Conservation (phyloP, 2,329 filamentous ascomycete genomes). For the Fusarium citri region DNA sequence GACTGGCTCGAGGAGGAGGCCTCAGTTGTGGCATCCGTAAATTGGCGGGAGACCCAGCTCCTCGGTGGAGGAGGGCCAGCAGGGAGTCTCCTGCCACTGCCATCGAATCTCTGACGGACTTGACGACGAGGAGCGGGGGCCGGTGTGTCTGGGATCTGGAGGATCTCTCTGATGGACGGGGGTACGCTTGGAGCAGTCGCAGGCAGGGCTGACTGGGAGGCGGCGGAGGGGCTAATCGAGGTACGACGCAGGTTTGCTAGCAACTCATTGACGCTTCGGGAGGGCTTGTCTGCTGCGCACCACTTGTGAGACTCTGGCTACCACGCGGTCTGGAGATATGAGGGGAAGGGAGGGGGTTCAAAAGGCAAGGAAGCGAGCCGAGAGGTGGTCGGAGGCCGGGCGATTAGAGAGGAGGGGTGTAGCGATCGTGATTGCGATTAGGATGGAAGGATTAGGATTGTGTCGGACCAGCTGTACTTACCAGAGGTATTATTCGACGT, state of each 20-base stretch:
- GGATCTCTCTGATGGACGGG: conserved; percentile 67
- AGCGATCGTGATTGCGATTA: conserved; percentile 20
- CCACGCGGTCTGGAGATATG: conserved; percentile 44
- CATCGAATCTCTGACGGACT: conserved; percentile 56
- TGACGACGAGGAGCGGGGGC: conserved; percentile 61
- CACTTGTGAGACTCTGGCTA: conserved; percentile 46
- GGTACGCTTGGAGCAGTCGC: conserved; percentile 65
- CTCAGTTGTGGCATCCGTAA: conserved; percentile 26
- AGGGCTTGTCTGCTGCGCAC: conserved; percentile 49
- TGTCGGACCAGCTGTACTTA: conserved; percentile 37
- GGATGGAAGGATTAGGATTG: background rate
- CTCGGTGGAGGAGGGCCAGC: conserved; percentile 69
- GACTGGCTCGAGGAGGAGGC: conserved; percentile 34
- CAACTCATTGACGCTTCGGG: conserved; percentile 67
- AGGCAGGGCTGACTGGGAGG: conserved; percentile 44
- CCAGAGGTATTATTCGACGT: conserved; percentile 44
- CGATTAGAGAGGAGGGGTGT: conserved; percentile 31
- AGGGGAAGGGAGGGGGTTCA: conserved; percentile 24
- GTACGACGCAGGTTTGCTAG: conserved; percentile 67
- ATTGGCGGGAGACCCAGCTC: conserved; percentile 61
- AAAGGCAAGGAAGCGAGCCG: conserved; percentile 44
- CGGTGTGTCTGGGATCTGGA: conserved; percentile 69
- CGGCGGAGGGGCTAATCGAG: conserved; percentile 48
- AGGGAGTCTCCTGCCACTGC: conserved; percentile 63
- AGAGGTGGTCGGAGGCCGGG: conserved; percentile 37